Evolutionary conservation across 495 filamentous ascomycete species (phyloP), one percentile per base, ranked within the genome.

Genomic region (Penicillium ucsense): DNA sequence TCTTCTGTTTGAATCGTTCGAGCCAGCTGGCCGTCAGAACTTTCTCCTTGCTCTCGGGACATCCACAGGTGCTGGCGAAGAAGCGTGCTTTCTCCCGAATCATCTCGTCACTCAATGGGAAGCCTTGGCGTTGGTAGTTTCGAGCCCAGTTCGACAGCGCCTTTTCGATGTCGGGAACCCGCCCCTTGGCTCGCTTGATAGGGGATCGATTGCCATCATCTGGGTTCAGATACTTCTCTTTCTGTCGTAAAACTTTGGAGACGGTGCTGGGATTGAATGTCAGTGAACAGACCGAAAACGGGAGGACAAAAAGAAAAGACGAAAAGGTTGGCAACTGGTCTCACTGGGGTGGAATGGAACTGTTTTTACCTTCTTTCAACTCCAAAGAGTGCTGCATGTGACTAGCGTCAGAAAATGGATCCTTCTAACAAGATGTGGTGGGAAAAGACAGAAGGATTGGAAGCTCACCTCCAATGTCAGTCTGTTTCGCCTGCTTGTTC

Each of bases 1-100:
- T 88, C 64, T 91, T 96, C 50, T 85, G 80, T 72, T 96, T 95
- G 74, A 99, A 97, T 61, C 94, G 95, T 62, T 95, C 91, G 43
- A 99, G 75, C 89, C 90, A 96, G 49, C 74, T 79, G 5, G 81
- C 66, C 48, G 77, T 89, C 54, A 84, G 82, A 33, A 83, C 75
- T 62, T 90, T 88, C 43, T 83, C 72, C 45, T 89, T 84, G 51
- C 79, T 83, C 48, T 95, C 92, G 8, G 80, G 75, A 53, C 77
- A 81, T 29, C 84, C 83, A 31, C 83, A 80, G 28, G 85, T 86
- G 12, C 76, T 84, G 12, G 88, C 86, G 60, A 97, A 99, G 46
- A 88, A 83, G 40, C 78, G 75, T 3, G 88, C 89, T 71, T 95
- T 92, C 57, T 95, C 88, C 53, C 80, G 80, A 62, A 97, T 91